Percentiles rank a stretch among this genome's conserved stretches.
Conservation (phyloP, 2,329 filamentous ascomycete species). For the Aureobasidium sp. region DNA sequence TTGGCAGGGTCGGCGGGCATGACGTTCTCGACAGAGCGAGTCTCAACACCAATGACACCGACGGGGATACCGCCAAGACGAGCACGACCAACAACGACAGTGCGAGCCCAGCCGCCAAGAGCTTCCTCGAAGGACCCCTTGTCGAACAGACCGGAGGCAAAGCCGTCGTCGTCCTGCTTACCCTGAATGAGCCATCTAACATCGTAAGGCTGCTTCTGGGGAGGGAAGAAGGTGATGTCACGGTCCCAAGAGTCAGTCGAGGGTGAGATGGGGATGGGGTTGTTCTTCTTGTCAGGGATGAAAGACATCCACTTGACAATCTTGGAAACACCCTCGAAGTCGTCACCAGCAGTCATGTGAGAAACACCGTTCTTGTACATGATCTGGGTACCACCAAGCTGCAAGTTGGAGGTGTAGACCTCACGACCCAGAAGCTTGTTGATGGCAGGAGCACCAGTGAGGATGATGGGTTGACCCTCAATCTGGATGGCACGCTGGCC, state of each 20-base stretch:
- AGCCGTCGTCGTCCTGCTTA: conserved; percentile 76
- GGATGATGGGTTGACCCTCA: conserved; percentile 96
- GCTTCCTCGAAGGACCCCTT: conserved; percentile 94
- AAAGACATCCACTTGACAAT: conserved; percentile 98
- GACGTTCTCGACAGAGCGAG: conserved; percentile 90
- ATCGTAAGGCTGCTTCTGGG: conserved; percentile 80
- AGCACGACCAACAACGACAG: conserved; percentile 92
- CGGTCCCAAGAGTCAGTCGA: conserved; percentile 86
- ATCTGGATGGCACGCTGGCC: conserved; percentile 98
- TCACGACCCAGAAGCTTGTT: conserved; percentile 98
- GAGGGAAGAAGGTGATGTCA: conserved; percentile 74
- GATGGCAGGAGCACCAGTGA: conserved; percentile 92
- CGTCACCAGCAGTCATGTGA: conserved; percentile 95
- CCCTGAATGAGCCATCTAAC: conserved; percentile 89
- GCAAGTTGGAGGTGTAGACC: conserved; percentile 97
- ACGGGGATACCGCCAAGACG: conserved; percentile 95
- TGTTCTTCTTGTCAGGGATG: conserved; percentile 89
- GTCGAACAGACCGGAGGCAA: conserved; percentile 89
- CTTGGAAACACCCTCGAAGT: conserved; percentile 95
- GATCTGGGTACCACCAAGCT: conserved; percentile 99
- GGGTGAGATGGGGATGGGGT: conserved; percentile 85
- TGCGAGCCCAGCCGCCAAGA: conserved; percentile 93
- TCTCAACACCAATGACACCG: conserved; percentile 97
- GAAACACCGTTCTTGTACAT: conserved; percentile 99
- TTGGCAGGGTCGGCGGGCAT: conserved; percentile 96